Evolutionary conservation across 2,329 filamentous ascomycete genomes (phyloP).

Genomic region (Aspergillus eucalypticola): DNA sequence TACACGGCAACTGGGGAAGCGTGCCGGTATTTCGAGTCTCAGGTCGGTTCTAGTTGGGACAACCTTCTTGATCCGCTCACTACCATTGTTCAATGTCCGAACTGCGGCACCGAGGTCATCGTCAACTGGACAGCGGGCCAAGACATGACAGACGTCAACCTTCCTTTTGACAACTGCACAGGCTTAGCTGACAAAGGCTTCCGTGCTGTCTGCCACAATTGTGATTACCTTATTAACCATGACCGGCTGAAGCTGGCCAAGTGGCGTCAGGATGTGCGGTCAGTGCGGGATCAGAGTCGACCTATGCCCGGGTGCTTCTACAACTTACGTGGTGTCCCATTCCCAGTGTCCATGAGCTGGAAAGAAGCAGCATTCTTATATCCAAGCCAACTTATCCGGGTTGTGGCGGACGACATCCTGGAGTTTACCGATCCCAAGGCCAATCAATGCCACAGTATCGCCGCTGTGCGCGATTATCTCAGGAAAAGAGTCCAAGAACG

Average conservation of each 20-base stretch:
- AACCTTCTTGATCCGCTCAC: constrained; percentile 54
- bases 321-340: constrained; percentile 54
- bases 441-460: not conserved
- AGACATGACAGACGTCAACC: not conserved
- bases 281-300: constrained; percentile 47
- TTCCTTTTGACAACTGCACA: constrained; percentile 22
- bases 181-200: constrained; percentile 51
- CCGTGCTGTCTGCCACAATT: constrained; percentile 51
- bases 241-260: constrained; percentile 61
- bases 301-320: constrained; percentile 71
- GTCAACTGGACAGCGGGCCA: constrained; percentile 17
- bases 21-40: constrained; percentile 2
- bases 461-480: constrained; percentile 51
- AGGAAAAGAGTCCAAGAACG: constrained; percentile 47
- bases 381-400: not conserved
- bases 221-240: constrained; percentile 54
- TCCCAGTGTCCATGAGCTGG: not conserved
- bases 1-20: not conserved
- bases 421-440: not conserved
- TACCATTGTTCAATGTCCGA: constrained; percentile 58
- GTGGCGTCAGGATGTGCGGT: constrained; percentile 59
- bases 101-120: constrained; percentile 44
- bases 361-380: constrained; percentile 18
- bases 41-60: constrained; percentile 59
- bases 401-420: not conserved